Evolutionary conservation across 176 grass and related monocot genomes (phyloP).

Genomic region (Eragrostis nindensis): DNA sequence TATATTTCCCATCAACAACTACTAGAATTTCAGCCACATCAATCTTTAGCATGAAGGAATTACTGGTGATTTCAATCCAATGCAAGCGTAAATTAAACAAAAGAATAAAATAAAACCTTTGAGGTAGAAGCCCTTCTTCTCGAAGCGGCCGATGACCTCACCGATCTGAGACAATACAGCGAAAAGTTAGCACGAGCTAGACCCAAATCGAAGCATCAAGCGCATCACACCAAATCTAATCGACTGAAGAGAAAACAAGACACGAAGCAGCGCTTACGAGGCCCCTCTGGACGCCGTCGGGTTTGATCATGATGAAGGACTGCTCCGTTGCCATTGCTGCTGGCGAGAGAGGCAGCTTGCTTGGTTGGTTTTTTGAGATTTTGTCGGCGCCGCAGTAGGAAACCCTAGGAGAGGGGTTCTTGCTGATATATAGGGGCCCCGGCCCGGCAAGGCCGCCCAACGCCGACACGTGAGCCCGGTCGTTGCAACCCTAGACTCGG

Average conservation of each 20-base stretch:
- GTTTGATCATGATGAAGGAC: conserved; percentile 90
- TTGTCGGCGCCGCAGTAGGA: conserved; percentile 43
- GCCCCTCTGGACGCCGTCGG: conserved; percentile 76
- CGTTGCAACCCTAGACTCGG: neutral
- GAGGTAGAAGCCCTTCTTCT: conserved; percentile 99
- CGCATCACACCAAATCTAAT: neutral
- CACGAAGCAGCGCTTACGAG: conserved; percentile 34
- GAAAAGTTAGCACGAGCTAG: neutral
- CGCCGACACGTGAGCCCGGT: neutral
- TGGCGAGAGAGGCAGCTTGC: neutral
- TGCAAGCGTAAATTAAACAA: neutral
- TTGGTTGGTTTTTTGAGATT: neutral
- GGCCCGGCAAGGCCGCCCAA: neutral
- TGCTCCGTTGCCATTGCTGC: conserved; percentile 57
- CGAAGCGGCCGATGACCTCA: conserved; percentile 89
- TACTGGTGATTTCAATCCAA: neutral
- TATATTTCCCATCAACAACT: neutral
- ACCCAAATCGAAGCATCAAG: neutral
- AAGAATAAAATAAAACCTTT: conserved; percentile 49
- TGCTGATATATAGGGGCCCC: conserved; percentile 36
- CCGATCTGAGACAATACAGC: conserved; percentile 59
- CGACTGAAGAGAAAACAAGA: neutral
- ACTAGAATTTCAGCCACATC: neutral
- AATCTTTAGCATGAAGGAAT: neutral
- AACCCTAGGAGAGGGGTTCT: conserved; percentile 33